Evolutionary conservation across 192 early-diverging fungal genomes (phyloP), one percentile per base, ranked within the genome.

Genomic region (Podila epicladia): DNA sequence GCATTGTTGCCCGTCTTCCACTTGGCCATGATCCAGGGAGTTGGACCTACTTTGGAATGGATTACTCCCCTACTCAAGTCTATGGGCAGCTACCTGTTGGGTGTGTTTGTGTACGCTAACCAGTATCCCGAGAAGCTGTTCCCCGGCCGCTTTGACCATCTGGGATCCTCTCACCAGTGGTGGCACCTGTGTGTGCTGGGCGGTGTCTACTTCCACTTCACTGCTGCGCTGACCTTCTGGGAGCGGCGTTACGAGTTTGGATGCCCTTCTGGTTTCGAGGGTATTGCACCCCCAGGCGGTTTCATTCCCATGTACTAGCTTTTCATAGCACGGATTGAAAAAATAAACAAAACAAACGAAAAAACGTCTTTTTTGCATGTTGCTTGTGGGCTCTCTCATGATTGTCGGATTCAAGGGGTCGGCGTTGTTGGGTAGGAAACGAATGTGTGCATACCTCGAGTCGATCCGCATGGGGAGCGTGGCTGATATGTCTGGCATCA

Each of bases 151-250:
- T 90, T 90, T 82, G 89, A 90, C 64, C 79, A 77, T 32, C 63
- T 82, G 49, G 89, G 89, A 37, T 85, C 87, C 26, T 87, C 85
- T 59, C 89, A 90, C 69, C 86, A 87, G 59, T 72, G 85, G 41
- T 90, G 89, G 89, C 89, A 90, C 53, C 59, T 88, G 19, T 86
- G 84, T 66, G 89, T 90, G 20, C 84, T 87, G 20, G 78, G 83
- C n/a, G 89, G 89, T 63, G 88, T 90, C 15, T 90, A 82, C 67
- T 87, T 85, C 41, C 86, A 90, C 62, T 90, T 89, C 58, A 74
- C 71, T 11, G 89, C 89, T 12, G 82, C 86, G 1, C 38, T 90
- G 11, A 69, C 83, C 32, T 90, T 90, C 71, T 87, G 87, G 82
- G 82, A 82, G n/a, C 63, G 83, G 28, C 74, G 89, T 53, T 87